Conservation (phyloP, 1,139 yeast species). For the Hansenula lynferdii region DNA sequence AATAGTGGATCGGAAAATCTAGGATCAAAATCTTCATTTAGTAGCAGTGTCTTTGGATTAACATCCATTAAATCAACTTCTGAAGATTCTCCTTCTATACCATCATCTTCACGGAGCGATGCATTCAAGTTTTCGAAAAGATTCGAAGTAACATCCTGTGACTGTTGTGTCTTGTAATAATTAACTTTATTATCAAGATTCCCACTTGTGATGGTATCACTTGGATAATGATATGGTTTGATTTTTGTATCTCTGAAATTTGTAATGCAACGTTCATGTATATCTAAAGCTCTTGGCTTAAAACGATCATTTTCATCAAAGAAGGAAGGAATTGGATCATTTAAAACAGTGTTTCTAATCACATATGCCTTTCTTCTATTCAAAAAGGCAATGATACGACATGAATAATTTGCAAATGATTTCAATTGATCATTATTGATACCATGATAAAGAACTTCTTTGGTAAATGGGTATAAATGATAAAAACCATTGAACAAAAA, state of each 20-base stretch:
- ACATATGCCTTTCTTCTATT: conserved; percentile 14
- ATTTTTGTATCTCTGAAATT: conserved; percentile 12
- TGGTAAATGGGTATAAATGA: conserved; percentile 9
- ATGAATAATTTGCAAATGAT: conserved; percentile 13
- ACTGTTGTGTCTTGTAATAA: conserved; percentile 1
- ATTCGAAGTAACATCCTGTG: neutral
- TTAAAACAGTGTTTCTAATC: conserved; percentile 12
- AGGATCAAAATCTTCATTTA: conserved; percentile 19
- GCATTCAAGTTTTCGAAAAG: neutral
- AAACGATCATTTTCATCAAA: conserved; percentile 9
- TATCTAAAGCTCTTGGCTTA: conserved; percentile 14
- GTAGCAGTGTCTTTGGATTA: conserved; percentile 8
- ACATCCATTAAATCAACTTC: conserved; percentile 10
- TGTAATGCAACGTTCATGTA: conserved; percentile 16
- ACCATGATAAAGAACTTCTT: conserved; percentile 3
- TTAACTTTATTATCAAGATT: neutral
- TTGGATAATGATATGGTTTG: conserved; percentile 15
- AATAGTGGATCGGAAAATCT: conserved; percentile 18
- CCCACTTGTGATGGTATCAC: conserved; percentile 4
- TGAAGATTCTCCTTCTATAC: too few relatives aligned
- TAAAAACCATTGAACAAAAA: conserved; percentile 16
- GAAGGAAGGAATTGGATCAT: conserved; percentile 16
- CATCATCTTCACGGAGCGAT: neutral
- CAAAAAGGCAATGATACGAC: conserved; percentile 18
- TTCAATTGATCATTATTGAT: conserved; percentile 6